Evolutionary conservation across 2,329 filamentous ascomycete genomes (phyloP).

Genomic region (Trichoderma cornu-damae): DNA sequence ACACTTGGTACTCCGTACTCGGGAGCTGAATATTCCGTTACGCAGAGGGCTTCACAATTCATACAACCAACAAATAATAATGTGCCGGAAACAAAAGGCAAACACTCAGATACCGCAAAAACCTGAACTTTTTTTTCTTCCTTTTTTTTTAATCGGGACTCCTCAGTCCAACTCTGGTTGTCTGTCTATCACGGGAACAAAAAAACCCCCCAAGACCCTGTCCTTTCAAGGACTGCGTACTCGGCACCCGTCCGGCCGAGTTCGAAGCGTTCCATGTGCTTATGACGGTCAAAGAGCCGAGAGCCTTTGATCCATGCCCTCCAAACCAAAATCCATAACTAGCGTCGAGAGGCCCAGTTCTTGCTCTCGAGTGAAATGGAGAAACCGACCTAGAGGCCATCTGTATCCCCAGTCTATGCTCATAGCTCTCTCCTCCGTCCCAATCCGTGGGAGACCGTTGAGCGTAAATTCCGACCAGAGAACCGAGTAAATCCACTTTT

Average conservation of each 20-base stretch:
- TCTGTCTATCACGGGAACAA: conserved; percentile 25
- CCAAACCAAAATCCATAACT: conserved; percentile 36
- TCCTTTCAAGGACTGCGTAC: conserved; percentile 16
- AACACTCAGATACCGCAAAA: conserved; percentile 1
- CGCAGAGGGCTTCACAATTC: no score
- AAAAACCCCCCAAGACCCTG: conserved; percentile 17
- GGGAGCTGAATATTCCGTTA: no score
- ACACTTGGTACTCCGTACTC: no score
- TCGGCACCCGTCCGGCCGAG: conserved; percentile 31
- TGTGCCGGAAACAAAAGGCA: no score
- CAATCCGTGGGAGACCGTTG: conserved; percentile 32
- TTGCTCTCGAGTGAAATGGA: conserved; percentile 35
- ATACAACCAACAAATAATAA: no score
- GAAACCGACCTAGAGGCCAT: conserved; percentile 32
- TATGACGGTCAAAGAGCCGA: conserved; percentile 25
- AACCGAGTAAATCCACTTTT: conserved; percentile 62
- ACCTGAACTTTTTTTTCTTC: no score
- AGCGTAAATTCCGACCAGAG: conserved; percentile 42
- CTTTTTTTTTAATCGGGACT: conserved; percentile 36
- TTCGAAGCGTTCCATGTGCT: conserved; percentile 24
- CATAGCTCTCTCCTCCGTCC: conserved; percentile 32
- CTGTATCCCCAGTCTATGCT: conserved; percentile 32
- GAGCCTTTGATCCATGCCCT: conserved; percentile 30
- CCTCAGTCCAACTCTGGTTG: conserved; percentile 40
- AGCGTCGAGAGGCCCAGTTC: conserved; percentile 36